Base-by-base conservation (phyloP, 73 alveolate genomes). In the Blepharisma japonicum region DNA sequence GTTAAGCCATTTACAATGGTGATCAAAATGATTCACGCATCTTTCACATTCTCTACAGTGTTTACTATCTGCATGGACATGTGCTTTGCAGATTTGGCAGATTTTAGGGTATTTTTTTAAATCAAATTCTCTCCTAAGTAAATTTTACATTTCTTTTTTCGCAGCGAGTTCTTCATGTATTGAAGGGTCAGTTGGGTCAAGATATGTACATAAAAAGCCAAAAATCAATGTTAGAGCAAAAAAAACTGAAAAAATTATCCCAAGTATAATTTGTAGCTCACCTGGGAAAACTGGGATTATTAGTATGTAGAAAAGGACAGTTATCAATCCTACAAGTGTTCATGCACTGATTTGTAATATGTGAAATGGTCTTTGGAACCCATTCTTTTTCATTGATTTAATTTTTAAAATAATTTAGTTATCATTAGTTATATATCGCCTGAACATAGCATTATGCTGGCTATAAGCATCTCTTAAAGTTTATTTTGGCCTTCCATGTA, bases 11-110 rank as follows among this genome's bases (percentile, higher is more conserved):
- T 92, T 91, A 70, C 98, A 92, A 66, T 92, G 98, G 68, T 92
- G 98, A 83, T 92, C 98, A 80, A 71, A 90, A 54, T 92, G 84
- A 8, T 92, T 92, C 6, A 92, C 93, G 55, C 98, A 92, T 87
- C 81, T 80, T 14, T 89, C 72, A 70, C 98, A 92, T 27, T 80
- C 79, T 70, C 84, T 71, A 72, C 98, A 92, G 68, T 92, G 98
- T 71, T 92, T 90, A 21, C 93, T 70, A 45, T 39, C 66, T 45
- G 23, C 27, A 70, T 45, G 11, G 14, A 70, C 80, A 45, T 70
- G 80, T 7, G 23, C 27, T 45, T 70, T 47, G 66, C 80, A 70
- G 5, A 70, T 70, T 39, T 39, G 11, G 5, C 80, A 70, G 20
- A 70, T 70, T 70, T 39, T 45, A 14, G 80, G 68, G 66, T 70